Base-by-base conservation (phyloP, 179 eudicot genomes). In the Silene coronaria region DNA sequence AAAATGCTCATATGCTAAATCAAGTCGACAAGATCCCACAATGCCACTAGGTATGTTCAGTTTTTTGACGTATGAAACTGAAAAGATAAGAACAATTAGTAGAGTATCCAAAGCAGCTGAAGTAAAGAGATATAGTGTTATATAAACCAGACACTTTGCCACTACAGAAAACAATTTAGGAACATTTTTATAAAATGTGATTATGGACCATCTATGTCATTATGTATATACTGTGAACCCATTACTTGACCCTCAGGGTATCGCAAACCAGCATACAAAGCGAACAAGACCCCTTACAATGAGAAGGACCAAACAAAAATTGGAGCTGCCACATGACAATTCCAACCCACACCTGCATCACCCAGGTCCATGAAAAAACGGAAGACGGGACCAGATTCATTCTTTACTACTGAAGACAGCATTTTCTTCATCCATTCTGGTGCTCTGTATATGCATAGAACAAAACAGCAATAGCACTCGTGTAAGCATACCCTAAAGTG, bases 21-120 rank as follows among this genome's bases (percentile, higher is more conserved):
- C 97, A 78, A 94, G 98, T 81, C 92, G 92, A 78, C 97, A 94
- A 53, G 98, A 93, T 83, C 98, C 98, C 82, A 94, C 98, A 36
- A 94, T 87, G 70, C 98, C 98, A 75, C 91, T 92, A 30, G 98
- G 97, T 85, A 89, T 88, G 81, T 92, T 91, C 83, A 94, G 86
- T 84, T 74, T 86, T 82, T 84, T 90, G 67, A 94, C 96, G 79
- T 90, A 94, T 32, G 93, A 81, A 87, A 94, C 98, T 94, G 86
- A 81, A 51, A 74, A 82, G 73, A 66, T 68, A 65, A 72, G 75
- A 62, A 46, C 55, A 74, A 75, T 72, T 45, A 81, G 73, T 74
- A 75, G 71, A 58, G 21, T 51, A 38, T 21, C 32, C 61, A 64
- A 27, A 27, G 32, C 38, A 57, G 36, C 36, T 6, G 21, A 70